phyloP scores from a whole-genome alignment of 345 rosid genomes.

The Gossypium rotundifolium region DNA sequence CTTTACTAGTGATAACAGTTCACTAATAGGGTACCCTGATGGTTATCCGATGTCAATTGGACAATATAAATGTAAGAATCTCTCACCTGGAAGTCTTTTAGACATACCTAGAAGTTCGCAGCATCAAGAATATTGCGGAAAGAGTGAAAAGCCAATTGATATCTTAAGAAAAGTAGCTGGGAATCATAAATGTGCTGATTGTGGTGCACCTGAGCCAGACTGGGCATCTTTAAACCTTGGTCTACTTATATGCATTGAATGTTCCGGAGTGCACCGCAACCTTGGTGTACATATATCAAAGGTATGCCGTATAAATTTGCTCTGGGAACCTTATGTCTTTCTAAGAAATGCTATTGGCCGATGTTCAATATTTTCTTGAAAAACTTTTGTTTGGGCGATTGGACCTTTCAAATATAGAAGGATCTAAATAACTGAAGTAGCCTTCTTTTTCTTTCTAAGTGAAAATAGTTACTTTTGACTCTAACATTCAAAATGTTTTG shows the following conservation, averaged over 20 bases:
- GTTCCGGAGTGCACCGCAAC: constrained; percentile 80
- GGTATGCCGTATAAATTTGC: constrained; percentile 30
- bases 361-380: neutral
- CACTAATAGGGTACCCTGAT: constrained; percentile 39
- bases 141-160: constrained; percentile 59
- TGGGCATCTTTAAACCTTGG: constrained; percentile 86
- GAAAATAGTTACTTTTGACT: too few species aligned
- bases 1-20: constrained; percentile 41
- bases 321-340: neutral
- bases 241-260: constrained; percentile 67
- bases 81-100: constrained; percentile 31
- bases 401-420: neutral
- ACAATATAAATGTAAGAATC: constrained; percentile 28
- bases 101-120: constrained; percentile 40
- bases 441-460: neutral
- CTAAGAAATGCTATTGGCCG: neutral
- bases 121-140: constrained; percentile 29
- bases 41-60: constrained; percentile 34
- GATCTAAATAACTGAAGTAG: neutral
- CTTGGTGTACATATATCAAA: constrained; percentile 82
- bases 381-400: neutral
- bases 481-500: too few species aligned
- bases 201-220: constrained; percentile 75
- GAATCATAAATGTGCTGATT: constrained; percentile 71
- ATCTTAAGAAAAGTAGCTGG: constrained; percentile 54